Conservation (phyloP, 805 yeast species). For the Ogataea pini region DNA sequence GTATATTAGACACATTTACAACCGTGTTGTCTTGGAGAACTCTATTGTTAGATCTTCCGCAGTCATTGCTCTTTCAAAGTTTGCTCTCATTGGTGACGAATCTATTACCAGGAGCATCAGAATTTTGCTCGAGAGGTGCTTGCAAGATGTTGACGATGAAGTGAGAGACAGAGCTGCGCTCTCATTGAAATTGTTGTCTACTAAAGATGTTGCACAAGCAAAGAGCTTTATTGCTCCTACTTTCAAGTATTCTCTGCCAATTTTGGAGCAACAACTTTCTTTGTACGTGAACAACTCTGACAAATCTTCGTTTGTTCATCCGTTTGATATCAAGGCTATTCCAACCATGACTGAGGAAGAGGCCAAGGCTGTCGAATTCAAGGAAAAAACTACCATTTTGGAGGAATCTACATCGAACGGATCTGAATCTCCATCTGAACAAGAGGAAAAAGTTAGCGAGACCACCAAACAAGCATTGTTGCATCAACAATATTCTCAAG, state of each 20-base stretch:
- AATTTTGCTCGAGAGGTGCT: conserved; percentile 77
- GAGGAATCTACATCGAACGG: conserved; percentile 28
- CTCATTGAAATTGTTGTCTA: conserved; percentile 65
- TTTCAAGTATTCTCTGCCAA: conserved; percentile 67
- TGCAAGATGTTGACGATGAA: conserved; percentile 90
- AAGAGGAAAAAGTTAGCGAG: conserved; percentile 32
- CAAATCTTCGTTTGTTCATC: conserved; percentile 46
- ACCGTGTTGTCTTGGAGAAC: conserved; percentile 94
- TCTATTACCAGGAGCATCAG: conserved; percentile 66
- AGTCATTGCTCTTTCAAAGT: conserved; percentile 86
- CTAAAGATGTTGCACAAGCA: conserved; percentile 39
- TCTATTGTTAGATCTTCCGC: conserved; percentile 96
- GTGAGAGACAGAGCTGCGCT: conserved; percentile 97
- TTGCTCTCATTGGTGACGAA: conserved; percentile 76
- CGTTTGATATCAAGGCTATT: conserved; percentile 72
- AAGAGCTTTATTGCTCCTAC: conserved; percentile 64
- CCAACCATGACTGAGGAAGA: conserved; percentile 71
- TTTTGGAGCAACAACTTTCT: conserved; percentile 76
- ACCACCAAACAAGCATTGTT: conserved; percentile 37
- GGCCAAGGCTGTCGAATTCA: conserved; percentile 61
- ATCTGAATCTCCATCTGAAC: conserved; percentile 21
- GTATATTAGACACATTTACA: conserved; percentile 93
- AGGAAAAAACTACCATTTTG: conserved; percentile 45
- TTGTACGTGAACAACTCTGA: conserved; percentile 59
- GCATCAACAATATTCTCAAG: conserved; percentile 70